Conservation (phyloP, 306 rosid genomes). For the Castanopsis chinensis region DNA sequence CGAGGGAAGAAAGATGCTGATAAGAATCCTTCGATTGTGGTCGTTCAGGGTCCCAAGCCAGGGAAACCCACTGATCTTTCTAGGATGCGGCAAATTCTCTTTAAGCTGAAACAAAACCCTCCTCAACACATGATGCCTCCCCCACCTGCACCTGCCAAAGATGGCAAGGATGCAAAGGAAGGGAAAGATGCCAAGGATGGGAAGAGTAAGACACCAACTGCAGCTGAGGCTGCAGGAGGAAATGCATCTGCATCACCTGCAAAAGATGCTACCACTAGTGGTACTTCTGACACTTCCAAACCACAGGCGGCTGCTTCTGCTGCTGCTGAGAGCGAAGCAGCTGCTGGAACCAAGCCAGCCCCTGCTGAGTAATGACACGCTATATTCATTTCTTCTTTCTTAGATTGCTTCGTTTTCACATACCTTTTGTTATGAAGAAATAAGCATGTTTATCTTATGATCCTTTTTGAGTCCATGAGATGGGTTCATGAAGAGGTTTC, state of each 20-base stretch:
- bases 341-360: slow-evolving; percentile 28
- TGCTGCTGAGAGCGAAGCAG: slow-evolving; percentile 33
- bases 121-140: slow-evolving; percentile 90
- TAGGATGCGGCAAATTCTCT: slow-evolving; percentile 79
- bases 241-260: slow-evolving; percentile 38
- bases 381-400: neutral
- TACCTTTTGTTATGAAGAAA: slow-evolving; percentile 39
- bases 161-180: slow-evolving; percentile 34
- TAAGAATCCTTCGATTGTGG: slow-evolving; percentile 54
- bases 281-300: slow-evolving; percentile 25
- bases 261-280: slow-evolving; percentile 37
- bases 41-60: slow-evolving; percentile 93
- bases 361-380: slow-evolving; percentile 38
- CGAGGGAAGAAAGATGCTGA: slow-evolving; percentile 88
- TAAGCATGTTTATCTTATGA: slow-evolving; percentile 45
- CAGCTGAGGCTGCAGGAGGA: slow-evolving; percentile 19
- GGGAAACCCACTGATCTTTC: slow-evolving; percentile 91
- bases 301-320: slow-evolving; percentile 37
- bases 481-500: slow-evolving; percentile 33
- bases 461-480: slow-evolving; percentile 39
- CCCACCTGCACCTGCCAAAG: slow-evolving; percentile 65
- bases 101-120: slow-evolving; percentile 81
- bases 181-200: slow-evolving; percentile 29
- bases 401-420: slow-evolving; percentile 21
- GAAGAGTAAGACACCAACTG: slow-evolving; percentile 39